Conservation (phyloP, 2,329 filamentous ascomycete species). For the Aspergillus tubingensis region DNA sequence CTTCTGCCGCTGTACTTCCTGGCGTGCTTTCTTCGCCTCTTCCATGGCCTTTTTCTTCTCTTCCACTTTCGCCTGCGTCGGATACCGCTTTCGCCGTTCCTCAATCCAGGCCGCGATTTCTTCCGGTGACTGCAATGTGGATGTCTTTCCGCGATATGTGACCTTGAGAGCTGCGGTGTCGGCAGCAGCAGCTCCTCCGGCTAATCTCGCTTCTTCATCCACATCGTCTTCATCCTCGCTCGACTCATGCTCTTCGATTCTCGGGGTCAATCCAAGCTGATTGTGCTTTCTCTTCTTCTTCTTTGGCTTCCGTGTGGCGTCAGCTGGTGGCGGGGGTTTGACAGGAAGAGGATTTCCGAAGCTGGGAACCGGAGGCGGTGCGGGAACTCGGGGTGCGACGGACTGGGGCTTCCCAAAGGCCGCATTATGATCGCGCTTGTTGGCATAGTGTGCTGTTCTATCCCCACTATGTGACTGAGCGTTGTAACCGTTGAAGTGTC, state of each 20-base stretch:
- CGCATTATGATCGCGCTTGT: slow-evolving; percentile 42
- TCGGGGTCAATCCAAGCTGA: slow-evolving; percentile 51
- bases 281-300: slow-evolving; percentile 50
- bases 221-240: slow-evolving; percentile 50
- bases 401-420: slow-evolving; percentile 39
- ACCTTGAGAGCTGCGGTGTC: slow-evolving; percentile 46
- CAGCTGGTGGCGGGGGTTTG: slow-evolving; percentile 43
- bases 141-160: slow-evolving; percentile 58
- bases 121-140: slow-evolving; percentile 56
- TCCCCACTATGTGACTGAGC: slow-evolving; percentile 20
- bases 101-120: slow-evolving; percentile 80
- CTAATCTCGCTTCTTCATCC: slow-evolving; percentile 49
- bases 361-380: slow-evolving; percentile 48
- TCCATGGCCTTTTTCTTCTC: slow-evolving; percentile 66
- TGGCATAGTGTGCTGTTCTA: slow-evolving; percentile 24
- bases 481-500: slow-evolving; percentile 27
- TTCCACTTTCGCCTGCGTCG: slow-evolving; percentile 69
- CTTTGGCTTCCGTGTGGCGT: slow-evolving; percentile 38
- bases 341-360: slow-evolving; percentile 47
- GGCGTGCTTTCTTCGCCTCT: slow-evolving; percentile 58
- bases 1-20: slow-evolving; percentile 42
- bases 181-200: slow-evolving; percentile 25
- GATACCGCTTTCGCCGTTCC: slow-evolving; percentile 77
- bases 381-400: slow-evolving; percentile 34
- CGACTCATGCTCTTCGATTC: slow-evolving; percentile 47